Evolutionary conservation across 1,284 basidiomycete species (phyloP), one percentile per base, ranked within the genome.

Genomic region (Ustilago hordei): DNA sequence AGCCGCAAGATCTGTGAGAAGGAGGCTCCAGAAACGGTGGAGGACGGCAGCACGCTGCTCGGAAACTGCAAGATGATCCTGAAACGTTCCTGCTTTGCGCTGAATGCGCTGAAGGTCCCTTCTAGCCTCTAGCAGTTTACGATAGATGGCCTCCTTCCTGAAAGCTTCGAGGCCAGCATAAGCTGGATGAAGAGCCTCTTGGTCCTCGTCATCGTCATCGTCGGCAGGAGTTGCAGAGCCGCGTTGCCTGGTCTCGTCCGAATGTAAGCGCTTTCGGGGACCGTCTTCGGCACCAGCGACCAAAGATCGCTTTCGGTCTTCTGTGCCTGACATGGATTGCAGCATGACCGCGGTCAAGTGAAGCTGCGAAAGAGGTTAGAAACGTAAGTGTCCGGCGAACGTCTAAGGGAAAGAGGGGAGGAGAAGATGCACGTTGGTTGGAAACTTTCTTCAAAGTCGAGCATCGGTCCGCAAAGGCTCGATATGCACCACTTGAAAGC

Each of bases 71-170:
- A 82, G 64, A 23, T 71, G 68, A 19, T 60, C 64, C 39, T 69
- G 68, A 13, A 69, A 58, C 6, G 69, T 52, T 2, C 19, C 55
- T 19, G 67, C 54, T 53, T 55, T 67, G 9, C 66, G 60, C 41
- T 83, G 60, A 28, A 74, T 45, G 8, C 82, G 70, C 36, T 63
- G 60, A 9, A 80, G 48, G 12, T 81, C 78, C 39, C 83, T 70
- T 43, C 70, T 59, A 5, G 78, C 69, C 48, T 85, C 82, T 28
- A 81, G 80, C 54, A 85, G 52, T 52, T 73, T 61, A 36, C 83
- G 79, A 45, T 81, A 85, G 58, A 85, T 82, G 52, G 83, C 83
- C 35, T 85, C 83, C 50, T 85, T 85, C 36, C 83, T 64, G 55
- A 78, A 85, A 4, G 75, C 74, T 64, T 83, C 72, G 11, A 69